These are phyloP conservation scores for Dictyostelium brefeldianum DNA, from an alignment of 78 protist species.

Conservation along the genomic window DNA sequence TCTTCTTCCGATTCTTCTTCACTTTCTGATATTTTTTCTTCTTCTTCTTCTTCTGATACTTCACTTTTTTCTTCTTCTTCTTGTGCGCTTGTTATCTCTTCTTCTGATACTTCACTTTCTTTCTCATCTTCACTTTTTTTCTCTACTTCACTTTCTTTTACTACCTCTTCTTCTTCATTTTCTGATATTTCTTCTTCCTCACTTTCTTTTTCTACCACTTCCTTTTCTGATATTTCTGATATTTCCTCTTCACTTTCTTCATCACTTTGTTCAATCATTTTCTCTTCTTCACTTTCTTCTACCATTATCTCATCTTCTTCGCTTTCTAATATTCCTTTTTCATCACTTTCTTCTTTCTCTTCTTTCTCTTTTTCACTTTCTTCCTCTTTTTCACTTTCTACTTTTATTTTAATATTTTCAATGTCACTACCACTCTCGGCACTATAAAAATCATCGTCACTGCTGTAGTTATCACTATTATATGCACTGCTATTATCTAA, in stretches of 20 bases:
- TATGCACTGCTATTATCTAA: neutral
- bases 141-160: neutral
- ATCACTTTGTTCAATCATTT: too few species aligned
- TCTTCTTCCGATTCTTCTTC: too few species aligned
- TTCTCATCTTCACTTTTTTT: neutral
- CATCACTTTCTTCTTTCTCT: too few species aligned
- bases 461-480: neutral
- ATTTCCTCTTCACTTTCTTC: too few species aligned
- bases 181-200: neutral
- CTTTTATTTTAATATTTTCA: neutral
- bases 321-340: too few species aligned
- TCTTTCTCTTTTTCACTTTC: neutral
- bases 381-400: neutral
- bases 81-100: neutral
- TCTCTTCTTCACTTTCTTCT: too few species aligned
- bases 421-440: neutral
- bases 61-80: neutral
- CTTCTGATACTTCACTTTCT: neutral
- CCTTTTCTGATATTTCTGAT: neutral
- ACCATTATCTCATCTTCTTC: too few species aligned
- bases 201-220: neutral
- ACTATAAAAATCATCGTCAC: slow-evolving; percentile 1
- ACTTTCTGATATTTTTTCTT: neutral
- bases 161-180: neutral
- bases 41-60: neutral